Percentiles rank a stretch among this genome's conserved stretches.
phyloP scores from a whole-genome alignment of 179 eudicot species.

The Sideroxylon spinosum region DNA sequence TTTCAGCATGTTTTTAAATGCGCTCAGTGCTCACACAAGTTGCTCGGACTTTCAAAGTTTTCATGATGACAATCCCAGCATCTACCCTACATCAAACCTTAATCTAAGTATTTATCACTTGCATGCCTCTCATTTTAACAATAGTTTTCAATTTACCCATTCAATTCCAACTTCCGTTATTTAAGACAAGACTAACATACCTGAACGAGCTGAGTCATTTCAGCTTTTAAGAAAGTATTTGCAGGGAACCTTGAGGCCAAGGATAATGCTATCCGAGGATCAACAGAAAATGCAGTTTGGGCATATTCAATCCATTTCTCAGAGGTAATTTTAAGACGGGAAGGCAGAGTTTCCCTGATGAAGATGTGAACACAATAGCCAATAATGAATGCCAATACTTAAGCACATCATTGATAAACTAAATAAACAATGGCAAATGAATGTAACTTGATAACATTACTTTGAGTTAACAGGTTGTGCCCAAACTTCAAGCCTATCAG shows the following conservation, averaged over 20 bases:
- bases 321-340: conserved; percentile 72
- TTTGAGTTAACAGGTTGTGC: conserved; percentile 80
- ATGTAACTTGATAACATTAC: conserved; percentile 32
- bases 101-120: not conserved
- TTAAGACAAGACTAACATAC: conserved; percentile 33
- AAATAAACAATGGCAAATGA: conserved; percentile 4
- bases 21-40: not conserved
- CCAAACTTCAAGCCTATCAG: conserved; percentile 99
- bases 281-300: conserved; percentile 90
- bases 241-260: conserved; percentile 83
- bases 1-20: not conserved
- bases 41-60: not conserved
- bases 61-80: not conserved
- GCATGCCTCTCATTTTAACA: not conserved
- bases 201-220: conserved; percentile 90
- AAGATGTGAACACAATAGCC: conserved; percentile 16
- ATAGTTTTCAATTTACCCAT: not conserved
- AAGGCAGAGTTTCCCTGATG: conserved; percentile 61
- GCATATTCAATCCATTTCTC: conserved; percentile 95
- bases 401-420: not conserved
- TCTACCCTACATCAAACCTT: not conserved
- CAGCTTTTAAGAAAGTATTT: conserved; percentile 68
- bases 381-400: conserved; percentile 5
- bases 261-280: conserved; percentile 85
- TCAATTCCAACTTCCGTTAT: not conserved